phyloP scores from a whole-genome alignment of 371 early-diverging fungal genomes.

The Fennellomyces sp. region DNA sequence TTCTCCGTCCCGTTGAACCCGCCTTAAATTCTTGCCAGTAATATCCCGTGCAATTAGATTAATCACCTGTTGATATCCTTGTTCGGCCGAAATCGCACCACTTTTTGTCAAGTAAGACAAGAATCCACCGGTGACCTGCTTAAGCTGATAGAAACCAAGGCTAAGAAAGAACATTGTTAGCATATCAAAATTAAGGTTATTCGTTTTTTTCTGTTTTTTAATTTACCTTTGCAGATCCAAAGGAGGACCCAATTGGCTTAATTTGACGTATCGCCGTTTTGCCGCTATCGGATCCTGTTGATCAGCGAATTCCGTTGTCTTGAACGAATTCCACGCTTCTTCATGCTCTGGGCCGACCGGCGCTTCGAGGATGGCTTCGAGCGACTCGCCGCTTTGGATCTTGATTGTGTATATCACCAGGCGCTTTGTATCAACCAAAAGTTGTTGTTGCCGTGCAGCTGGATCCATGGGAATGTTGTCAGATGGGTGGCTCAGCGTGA shows the following conservation, averaged over 20 bases:
- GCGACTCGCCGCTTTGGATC: conserved; percentile 78
- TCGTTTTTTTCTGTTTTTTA: not conserved
- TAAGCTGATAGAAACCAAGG: conserved; percentile 36
- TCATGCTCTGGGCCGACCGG: conserved; percentile 79
- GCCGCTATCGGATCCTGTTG: conserved; percentile 6
- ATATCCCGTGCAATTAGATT: conserved; percentile 92
- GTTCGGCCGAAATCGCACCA: conserved; percentile 30
- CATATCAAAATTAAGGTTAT: not conserved
- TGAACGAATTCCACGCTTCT: conserved; percentile 59
- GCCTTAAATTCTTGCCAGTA: conserved; percentile 88
- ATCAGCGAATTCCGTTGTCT: conserved; percentile 44
- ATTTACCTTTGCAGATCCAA: conserved; percentile 41
- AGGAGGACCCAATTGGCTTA: conserved; percentile 30
- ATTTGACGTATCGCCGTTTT: conserved; percentile 35
- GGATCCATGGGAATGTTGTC: conserved; percentile 67
- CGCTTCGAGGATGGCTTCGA: conserved; percentile 83
- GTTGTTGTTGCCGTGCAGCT: conserved; percentile 64
- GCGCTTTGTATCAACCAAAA: conserved; percentile 91
- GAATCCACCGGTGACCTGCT: conserved; percentile 32
- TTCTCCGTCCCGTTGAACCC: conserved; percentile 78
- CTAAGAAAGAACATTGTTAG: conserved; percentile 8
- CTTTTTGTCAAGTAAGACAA: conserved; percentile 41
- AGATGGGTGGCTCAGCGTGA: conserved; percentile 73
- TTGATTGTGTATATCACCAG: conserved; percentile 80
- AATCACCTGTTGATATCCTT: conserved; percentile 86